Evolutionary conservation across 2,329 filamentous ascomycete species (phyloP), one percentile per base, ranked within the genome.

Genomic region (Fusarium musae): DNA sequence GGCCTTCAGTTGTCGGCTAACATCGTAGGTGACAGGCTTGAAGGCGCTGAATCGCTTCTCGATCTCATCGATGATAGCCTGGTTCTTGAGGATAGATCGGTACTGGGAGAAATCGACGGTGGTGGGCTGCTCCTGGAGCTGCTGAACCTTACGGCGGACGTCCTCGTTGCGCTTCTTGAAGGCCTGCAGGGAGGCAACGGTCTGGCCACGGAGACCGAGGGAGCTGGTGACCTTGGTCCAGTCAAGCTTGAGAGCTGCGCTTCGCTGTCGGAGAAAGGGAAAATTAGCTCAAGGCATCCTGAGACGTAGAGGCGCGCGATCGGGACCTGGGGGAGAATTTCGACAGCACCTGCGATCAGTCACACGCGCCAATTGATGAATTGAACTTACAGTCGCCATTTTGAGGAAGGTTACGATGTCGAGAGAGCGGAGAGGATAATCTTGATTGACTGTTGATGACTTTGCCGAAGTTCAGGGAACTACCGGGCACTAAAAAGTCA

Each of bases 131-230:
- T 97, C 94, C 74, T 90, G 91, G 67, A 99, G 94, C 73, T 90
- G 80, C 85, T 93, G 91, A 72, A 99, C 89, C 87, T 96, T 96
- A 88, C 96, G 96, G 86, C 96, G 95, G 83, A 94, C 96, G 84
- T 98, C 95, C 84, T 99, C 96, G 89, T 98, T 98, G 87, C 96
- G 95, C 92, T 97, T 96, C 91, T 99, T 99, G 93, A 99, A 99
- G 77, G 94, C 90, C 84, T 96, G 93, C 72, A 99, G 94, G 72
- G 96, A 93, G 80, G 92, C 87, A 78, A 94, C 95, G 78, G 96
- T 99, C 88, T 95, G 93, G 84, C 96, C 96, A 85, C 94, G 94
- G 85, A 99, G 94, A 84, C 96, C 96, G 81, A 99, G 95, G 82
- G 96, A 97, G 86, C 90, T 91, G 86, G 93, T 93, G 82, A 99